Evolutionary conservation across 495 filamentous ascomycete genomes (phyloP).

Genomic region (Podospora didyma): DNA sequence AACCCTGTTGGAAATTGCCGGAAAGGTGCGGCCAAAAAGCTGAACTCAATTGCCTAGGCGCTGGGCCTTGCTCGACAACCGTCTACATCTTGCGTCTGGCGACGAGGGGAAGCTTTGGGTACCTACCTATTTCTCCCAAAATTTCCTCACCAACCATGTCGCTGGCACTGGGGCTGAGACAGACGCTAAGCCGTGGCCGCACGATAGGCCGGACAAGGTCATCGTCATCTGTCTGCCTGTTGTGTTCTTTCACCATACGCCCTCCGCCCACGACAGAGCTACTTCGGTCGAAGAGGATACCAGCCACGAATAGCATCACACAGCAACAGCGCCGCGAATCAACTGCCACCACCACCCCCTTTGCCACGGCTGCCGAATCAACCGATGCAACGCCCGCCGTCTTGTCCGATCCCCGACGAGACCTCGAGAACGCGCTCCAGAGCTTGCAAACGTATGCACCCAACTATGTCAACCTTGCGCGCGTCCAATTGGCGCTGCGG

Average conservation of each 20-base stretch:
- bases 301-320: background rate
- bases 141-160: slow-evolving; percentile 22
- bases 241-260: slow-evolving; percentile 34
- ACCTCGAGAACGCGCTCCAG: slow-evolving; percentile 59
- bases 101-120: background rate
- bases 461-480: slow-evolving; percentile 66
- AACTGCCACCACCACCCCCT: slow-evolving; percentile 9
- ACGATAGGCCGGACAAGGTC: background rate
- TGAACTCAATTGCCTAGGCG: background rate
- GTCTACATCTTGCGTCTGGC: background rate
- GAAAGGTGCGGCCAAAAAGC: slow-evolving; percentile 3
- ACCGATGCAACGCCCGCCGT: background rate
- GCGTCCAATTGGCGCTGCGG: slow-evolving; percentile 73
- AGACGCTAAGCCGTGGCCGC: slow-evolving; percentile 16
- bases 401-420: slow-evolving; percentile 30
- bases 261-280: background rate
- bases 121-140: background rate
- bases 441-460: slow-evolving; percentile 58
- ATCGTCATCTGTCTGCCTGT: slow-evolving; percentile 33
- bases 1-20: background rate
- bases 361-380: no score
- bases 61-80: background rate
- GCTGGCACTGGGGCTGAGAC: slow-evolving; percentile 26
- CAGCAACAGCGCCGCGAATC: slow-evolving; percentile 17
- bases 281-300: slow-evolving; percentile 3